Evolutionary conservation across 2,329 filamentous ascomycete genomes (phyloP), one percentile per base, ranked within the genome.

Genomic region (Xylariales sp.): DNA sequence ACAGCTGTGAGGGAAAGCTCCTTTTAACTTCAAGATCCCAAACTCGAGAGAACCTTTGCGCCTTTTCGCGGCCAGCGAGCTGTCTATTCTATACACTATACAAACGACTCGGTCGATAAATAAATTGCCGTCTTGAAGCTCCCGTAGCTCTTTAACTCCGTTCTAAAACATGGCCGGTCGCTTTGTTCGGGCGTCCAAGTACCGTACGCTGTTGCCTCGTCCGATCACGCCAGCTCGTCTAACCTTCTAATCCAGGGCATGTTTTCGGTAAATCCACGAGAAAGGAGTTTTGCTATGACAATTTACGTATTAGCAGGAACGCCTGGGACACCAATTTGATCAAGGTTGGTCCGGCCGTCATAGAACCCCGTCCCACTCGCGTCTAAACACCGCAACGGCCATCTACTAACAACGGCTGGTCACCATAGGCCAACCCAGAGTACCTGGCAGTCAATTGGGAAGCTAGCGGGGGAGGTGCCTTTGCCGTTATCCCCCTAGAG

Each of bases 381-480:
- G 48, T 43, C 39, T 65, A 55, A 58, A 34, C 48, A 55, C 36
- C 57, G 62, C 62, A 55, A 61, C 65, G 48, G 45, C 53, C 32
- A 54, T 61, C 32, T 60, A 63, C 73, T 75, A 64, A 75, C 71
- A 46, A 5, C 18, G 49, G 60, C 32, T 53, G 32, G 54, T 71
- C 68, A 63, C 74, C 67, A 75, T 79, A 97, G 94, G 96, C 90
- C 80, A 99, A 99, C 81, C 94, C 96, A 57, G 91, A 97, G 81
- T 98, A 96, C 81, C 87, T 99, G 75, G 91, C 96, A 5, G 94
- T 99, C 83, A 99, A 99, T 86, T 99, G 96, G 96, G 95, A 99
- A 83, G 87, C 96, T 46, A 93, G 93, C 79, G 96, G 96, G 71
- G 96, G 96, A 77, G 96, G 96, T 78, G 95, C 96, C 75, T 98